phyloP scores from a whole-genome alignment of 2,329 filamentous ascomycete species.

The Blastomyces parvus region DNA sequence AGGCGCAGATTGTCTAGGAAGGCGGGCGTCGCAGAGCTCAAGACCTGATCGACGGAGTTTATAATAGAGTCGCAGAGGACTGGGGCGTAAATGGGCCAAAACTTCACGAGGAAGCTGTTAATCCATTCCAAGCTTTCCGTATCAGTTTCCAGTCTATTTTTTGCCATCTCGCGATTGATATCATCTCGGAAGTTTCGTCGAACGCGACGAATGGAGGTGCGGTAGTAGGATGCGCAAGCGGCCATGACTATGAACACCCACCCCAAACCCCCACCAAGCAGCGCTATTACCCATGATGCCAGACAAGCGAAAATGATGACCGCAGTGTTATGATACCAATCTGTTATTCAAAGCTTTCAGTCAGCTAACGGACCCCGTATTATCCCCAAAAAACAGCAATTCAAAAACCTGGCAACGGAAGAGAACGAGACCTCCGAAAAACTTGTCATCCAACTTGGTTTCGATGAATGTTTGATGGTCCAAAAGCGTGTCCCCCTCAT shows the following conservation, averaged over 20 bases:
- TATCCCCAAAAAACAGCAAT: neutral
- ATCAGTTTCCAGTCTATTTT: conserved; percentile 80
- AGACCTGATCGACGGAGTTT: conserved; percentile 87
- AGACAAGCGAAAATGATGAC: conserved; percentile 90
- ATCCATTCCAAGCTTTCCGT: conserved; percentile 96
- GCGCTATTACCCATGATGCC: conserved; percentile 77
- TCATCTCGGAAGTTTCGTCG: conserved; percentile 95
- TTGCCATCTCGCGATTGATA: conserved; percentile 75
- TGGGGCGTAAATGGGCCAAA: conserved; percentile 98
- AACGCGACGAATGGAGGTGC: conserved; percentile 86
- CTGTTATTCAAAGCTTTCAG: conserved; percentile 36
- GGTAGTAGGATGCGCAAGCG: conserved; percentile 85
- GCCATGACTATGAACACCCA: conserved; percentile 95
- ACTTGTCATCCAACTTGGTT: conserved; percentile 71
- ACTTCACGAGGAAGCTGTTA: conserved; percentile 96
- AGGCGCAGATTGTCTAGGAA: conserved; percentile 91
- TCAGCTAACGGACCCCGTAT: neutral
- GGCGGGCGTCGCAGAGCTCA: conserved; percentile 81
- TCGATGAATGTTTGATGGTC: conserved; percentile 88
- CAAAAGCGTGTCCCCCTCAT: conserved; percentile 56
- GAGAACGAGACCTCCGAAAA: conserved; percentile 63
- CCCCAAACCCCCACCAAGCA: conserved; percentile 79
- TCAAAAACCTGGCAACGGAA: neutral
- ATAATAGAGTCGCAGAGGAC: conserved; percentile 87
- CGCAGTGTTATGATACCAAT: conserved; percentile 98